A percentile compares a stretch with the other conserved stretches of the same genome.
Conservation (phyloP, 768 basidiomycete species). For the Galerina sulciceps region DNA sequence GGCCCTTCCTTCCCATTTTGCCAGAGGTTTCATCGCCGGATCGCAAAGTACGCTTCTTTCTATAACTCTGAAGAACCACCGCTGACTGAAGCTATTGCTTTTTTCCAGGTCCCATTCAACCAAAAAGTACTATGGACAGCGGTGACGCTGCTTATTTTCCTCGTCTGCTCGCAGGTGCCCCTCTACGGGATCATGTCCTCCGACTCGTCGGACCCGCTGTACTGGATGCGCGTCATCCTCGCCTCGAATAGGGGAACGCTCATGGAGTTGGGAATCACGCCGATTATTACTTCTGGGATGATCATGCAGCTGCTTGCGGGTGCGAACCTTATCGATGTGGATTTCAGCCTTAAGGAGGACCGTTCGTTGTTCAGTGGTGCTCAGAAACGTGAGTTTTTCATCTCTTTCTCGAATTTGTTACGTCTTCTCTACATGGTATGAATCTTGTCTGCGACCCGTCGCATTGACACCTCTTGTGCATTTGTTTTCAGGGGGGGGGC, state of each 20-base stretch:
- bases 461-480: too few relatives aligned
- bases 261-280: conserved; percentile 99
- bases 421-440: too few relatives aligned
- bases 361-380: conserved; percentile 93
- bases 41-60: conserved; percentile 70
- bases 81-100: too few relatives aligned
- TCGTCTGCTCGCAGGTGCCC: conserved; percentile 99
- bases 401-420: background rate
- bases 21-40: conserved; percentile 98
- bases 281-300: conserved; percentile 98
- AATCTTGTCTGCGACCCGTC: too few relatives aligned
- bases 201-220: conserved; percentile 97
- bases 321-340: conserved; percentile 96
- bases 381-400: conserved; percentile 80
- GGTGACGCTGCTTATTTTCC: conserved; percentile 98
- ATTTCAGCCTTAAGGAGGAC: conserved; percentile 97
- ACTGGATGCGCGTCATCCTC: conserved; percentile 99
- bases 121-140: conserved; percentile 99
- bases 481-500: too few relatives aligned
- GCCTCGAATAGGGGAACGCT: conserved; percentile 98
- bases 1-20: conserved; percentile 95
- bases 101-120: conserved; percentile 88
- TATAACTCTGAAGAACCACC: background rate
- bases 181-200: conserved; percentile 99
- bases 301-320: conserved; percentile 99